phyloP scores from a whole-genome alignment of 2,329 filamentous ascomycete genomes.

The Arthrobotrys iridis region DNA sequence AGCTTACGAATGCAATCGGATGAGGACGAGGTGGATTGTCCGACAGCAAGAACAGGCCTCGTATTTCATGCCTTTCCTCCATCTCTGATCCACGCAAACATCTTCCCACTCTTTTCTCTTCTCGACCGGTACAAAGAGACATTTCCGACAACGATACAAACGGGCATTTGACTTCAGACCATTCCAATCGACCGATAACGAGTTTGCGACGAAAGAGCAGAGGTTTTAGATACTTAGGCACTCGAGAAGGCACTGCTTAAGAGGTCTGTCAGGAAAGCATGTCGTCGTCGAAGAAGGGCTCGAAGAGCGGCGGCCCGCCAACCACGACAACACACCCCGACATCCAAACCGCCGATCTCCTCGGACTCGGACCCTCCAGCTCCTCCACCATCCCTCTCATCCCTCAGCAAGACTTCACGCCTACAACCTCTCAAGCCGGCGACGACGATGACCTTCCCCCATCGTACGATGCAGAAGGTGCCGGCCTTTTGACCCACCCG shows the following conservation, averaged over 20 bases:
- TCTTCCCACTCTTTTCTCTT: too few relatives aligned
- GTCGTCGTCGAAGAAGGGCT: slow-evolving; percentile 42
- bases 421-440: slow-evolving; percentile 25
- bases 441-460: slow-evolving; percentile 43
- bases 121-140: too few relatives aligned
- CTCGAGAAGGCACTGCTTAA: not conserved
- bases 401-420: slow-evolving; percentile 31
- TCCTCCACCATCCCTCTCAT: slow-evolving; percentile 41
- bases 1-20: slow-evolving; percentile 47
- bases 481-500: slow-evolving; percentile 32
- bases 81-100: not conserved
- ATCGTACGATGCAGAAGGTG: slow-evolving; percentile 45
- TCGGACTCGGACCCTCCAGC: slow-evolving; percentile 35
- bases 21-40: too few relatives aligned
- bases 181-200: too few relatives aligned
- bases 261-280: not conserved
- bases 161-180: too few relatives aligned
- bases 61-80: not conserved
- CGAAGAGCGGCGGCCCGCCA: slow-evolving; percentile 13
- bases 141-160: too few relatives aligned
- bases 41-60: not conserved
- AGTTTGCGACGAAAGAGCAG: too few relatives aligned
- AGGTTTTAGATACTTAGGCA: too few relatives aligned
- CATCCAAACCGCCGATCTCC: slow-evolving; percentile 40
- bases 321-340: slow-evolving; percentile 21